Evolutionary conservation across 1,284 basidiomycete species (phyloP), one percentile per base, ranked within the genome.

Genomic region (Polyporus tsugae): DNA sequence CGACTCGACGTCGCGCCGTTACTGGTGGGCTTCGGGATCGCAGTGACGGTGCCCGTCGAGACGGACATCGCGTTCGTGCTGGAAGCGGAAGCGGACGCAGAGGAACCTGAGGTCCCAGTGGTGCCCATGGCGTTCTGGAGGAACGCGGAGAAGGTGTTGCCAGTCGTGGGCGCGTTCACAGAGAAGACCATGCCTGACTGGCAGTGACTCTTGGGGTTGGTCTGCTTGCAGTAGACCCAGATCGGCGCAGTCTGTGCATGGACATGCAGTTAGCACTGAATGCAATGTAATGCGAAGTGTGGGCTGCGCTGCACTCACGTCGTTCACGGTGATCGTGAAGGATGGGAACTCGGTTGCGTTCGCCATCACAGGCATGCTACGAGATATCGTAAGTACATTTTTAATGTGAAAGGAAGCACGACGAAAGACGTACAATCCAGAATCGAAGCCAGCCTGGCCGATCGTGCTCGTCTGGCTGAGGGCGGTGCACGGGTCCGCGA

Each of bases 131-230:
- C 77, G 59, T 75, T 75, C 2, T 82, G 81, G 68, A 85, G 75
- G 82, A 89, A 91, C 2, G 88, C 88, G 6, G 75, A 83, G 74
- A 89, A 91, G 72, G 79, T 89, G 74, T 88, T 87, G 11, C 87
- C 84, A 2, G 80, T 78, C 69, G 86, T 84, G 19, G 85, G 79
- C 9, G 90, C 85, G 77, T 91, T 91, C 71, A 84, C 84, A 29
- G 87, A 79, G 78, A 91, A 90, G 63, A 91, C 89, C 90, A 91
- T 91, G 61, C 89, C 89, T 57, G 80, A 78, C 1, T 83, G 83
- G 74, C 89, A 90, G 78, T 91, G 89, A 29, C 64, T 60, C 71
- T 83, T 29, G 19, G 85, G 84, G 5, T 66, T n/a, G 15, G 82
- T 79, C 73, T 87, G 85, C 71, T 84, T 85, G 80, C 89, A 90